Evolutionary conservation across 352 stramenopile species (phyloP), one percentile per base, ranked within the genome.

Genomic region (Peronosclerospora sorghi): DNA sequence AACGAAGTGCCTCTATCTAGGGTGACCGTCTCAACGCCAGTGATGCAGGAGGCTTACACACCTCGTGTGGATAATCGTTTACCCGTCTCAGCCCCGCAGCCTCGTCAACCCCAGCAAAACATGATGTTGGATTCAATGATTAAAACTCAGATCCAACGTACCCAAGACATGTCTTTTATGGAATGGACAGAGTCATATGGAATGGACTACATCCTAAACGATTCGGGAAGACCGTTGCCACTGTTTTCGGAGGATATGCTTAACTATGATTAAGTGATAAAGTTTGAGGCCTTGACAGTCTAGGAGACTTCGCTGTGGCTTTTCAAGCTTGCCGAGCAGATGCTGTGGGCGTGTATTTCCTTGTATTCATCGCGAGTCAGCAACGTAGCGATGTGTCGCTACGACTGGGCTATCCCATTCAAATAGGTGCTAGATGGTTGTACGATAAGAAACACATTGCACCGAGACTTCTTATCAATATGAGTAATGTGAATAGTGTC

Each of bases 121-220:
- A 39, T 60, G 46, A 63, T 63, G 32, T 37, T 76, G 32, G 68
- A 81, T 10, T 39, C 54, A 8, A 56, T 65, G 39, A 36, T 46
- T 2, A 84, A 82, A 59, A 41, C 48, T 7, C 51, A 63, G 36
- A 79, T 68, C 32, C 58, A 67, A 38, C 53, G 53, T 45, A 68
- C 73, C 24, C 65, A 55, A 40, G 71, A 87, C 21, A 78, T 84
- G 57, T 73, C 73, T 15, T 46, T 88, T 1, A 62, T 88, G 45
- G 76, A 88, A 57, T 88, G 76, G 71, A 84, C 76, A 2, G 75
- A 88, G 44, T 65, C 67, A 2, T 84, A 83, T 40, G 73, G 73
- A 39, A 86, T 88, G 65, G 76, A 86, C 52, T 86, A 73, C 43
- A 64, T 86, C n/a, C 56, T 83, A 13, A 84, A 79, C 57, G 73